Evolutionary conservation across 371 early-diverging fungal species (phyloP).

Genomic region (Mortierella polycephala): DNA sequence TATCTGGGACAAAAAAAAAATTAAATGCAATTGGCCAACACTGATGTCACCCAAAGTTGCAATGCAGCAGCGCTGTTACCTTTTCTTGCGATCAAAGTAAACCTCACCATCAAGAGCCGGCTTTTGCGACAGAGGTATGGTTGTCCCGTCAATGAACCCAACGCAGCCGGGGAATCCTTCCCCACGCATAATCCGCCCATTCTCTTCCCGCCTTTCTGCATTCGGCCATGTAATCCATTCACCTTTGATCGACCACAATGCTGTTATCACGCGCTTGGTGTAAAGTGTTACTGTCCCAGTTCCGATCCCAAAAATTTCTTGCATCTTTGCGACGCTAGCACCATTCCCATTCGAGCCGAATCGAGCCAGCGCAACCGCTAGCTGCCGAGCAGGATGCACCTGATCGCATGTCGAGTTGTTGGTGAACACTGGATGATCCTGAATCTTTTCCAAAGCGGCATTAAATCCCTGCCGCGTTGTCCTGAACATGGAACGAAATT

Average conservation of each 20-base stretch:
- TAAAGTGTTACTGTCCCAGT: slow-evolving; percentile 1
- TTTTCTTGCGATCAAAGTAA: slow-evolving; percentile 14
- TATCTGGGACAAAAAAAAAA: slow-evolving; percentile 13
- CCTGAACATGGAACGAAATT: slow-evolving; percentile 20
- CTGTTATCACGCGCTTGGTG: slow-evolving; percentile 6
- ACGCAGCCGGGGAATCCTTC: slow-evolving; percentile 15
- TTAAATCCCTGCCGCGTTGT: slow-evolving; percentile 15
- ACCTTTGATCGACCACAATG: neutral
- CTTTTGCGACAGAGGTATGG: slow-evolving; percentile 7
- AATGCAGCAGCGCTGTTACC: neutral
- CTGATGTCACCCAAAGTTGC: neutral
- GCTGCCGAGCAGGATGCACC: slow-evolving; percentile 8
- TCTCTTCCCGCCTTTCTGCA: neutral
- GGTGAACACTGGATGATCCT: slow-evolving; percentile 5
- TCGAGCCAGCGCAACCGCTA: slow-evolving; percentile 13
- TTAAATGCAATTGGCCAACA: neutral
- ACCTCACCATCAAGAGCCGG: slow-evolving; percentile 4
- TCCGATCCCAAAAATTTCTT: neutral
- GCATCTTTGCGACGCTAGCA: neutral
- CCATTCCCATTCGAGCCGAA: slow-evolving; percentile 10
- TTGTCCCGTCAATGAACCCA: slow-evolving; percentile 16
- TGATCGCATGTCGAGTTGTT: slow-evolving; percentile 8
- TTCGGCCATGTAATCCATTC: slow-evolving; percentile 9
- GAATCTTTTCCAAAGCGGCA: slow-evolving; percentile 5
- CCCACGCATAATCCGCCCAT: slow-evolving; percentile 4